A percentile compares a stretch with the other conserved stretches of the same genome.
phyloP scores from a whole-genome alignment of 106 monocot species.

The Dactylorhiza incarnata region DNA sequence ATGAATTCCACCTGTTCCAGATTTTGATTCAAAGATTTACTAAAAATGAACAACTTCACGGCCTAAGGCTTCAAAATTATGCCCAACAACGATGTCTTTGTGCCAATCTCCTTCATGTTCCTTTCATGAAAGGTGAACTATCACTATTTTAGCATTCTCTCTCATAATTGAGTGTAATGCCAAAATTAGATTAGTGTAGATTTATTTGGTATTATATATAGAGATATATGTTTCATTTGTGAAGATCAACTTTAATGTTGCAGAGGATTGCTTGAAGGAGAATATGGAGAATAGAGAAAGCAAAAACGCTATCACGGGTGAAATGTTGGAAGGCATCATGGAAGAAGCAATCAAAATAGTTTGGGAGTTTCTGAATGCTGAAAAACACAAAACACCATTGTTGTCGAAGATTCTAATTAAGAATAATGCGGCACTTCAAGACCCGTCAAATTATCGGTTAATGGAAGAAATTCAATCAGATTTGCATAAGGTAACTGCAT shows the following conservation, averaged over 20 bases:
- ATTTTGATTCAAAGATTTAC: constrained; percentile 58
- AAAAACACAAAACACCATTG: constrained; percentile 38
- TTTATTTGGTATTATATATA: no score
- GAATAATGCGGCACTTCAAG: constrained; percentile 45
- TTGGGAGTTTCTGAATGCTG: constrained; percentile 73
- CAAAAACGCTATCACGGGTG: no score
- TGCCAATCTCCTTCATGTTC: constrained; percentile 67
- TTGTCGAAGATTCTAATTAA: constrained; percentile 45
- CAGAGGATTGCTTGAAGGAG: no score
- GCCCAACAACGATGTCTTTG: constrained; percentile 44
- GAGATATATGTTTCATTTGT: no score
- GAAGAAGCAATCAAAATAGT: constrained; percentile 48
- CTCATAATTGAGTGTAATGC: no score
- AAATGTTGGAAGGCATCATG: constrained; percentile 59
- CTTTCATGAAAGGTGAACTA: constrained; percentile 53
- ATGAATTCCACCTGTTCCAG: constrained; percentile 78
- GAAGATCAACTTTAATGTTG: no score
- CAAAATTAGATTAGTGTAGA: no score
- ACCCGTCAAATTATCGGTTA: constrained; percentile 41
- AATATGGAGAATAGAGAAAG: no score
- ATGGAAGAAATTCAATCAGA: no score
- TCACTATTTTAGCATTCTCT: no score
- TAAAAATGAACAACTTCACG: constrained; percentile 68
- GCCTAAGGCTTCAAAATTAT: constrained; percentile 53
- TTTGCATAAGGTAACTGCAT: no score